Evolutionary conservation across 768 basidiomycete genomes (phyloP).

Genomic region (Chalciporus pseudorubinellus): DNA sequence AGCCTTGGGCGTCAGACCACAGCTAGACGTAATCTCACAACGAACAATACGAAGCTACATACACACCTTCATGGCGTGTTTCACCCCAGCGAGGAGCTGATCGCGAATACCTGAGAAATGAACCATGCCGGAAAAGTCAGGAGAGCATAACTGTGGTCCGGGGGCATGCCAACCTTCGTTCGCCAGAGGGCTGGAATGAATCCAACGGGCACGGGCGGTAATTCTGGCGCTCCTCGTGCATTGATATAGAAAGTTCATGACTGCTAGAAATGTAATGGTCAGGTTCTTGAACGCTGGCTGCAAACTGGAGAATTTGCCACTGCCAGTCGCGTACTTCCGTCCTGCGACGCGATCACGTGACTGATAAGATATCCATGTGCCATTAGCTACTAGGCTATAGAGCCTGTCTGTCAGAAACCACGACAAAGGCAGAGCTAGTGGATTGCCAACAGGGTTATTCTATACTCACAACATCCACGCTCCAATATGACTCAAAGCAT

Average conservation of each 20-base stretch:
- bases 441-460: no score
- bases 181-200: conserved; percentile 15
- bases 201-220: not conserved
- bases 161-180: conserved; percentile 21
- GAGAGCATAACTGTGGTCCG: not conserved
- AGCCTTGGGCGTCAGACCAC: conserved; percentile 2
- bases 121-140: not conserved
- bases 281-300: not conserved
- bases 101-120: conserved; percentile 48
- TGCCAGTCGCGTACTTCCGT: not conserved
- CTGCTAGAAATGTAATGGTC: not conserved
- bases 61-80: conserved; percentile 67
- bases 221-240: conserved; percentile 13
- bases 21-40: not conserved
- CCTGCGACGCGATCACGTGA: conserved; percentile 21
- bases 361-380: no score
- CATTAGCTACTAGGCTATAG: no score
- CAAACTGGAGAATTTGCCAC: not conserved
- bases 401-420: no score
- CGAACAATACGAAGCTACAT: not conserved
- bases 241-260: conserved; percentile 16
- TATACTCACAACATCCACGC: no score
- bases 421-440: no score
- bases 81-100: conserved; percentile 52
- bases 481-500: conserved; percentile 10